Evolutionary conservation across 2,329 filamentous ascomycete genomes (phyloP).

Genomic region (Phoma herbarum): DNA sequence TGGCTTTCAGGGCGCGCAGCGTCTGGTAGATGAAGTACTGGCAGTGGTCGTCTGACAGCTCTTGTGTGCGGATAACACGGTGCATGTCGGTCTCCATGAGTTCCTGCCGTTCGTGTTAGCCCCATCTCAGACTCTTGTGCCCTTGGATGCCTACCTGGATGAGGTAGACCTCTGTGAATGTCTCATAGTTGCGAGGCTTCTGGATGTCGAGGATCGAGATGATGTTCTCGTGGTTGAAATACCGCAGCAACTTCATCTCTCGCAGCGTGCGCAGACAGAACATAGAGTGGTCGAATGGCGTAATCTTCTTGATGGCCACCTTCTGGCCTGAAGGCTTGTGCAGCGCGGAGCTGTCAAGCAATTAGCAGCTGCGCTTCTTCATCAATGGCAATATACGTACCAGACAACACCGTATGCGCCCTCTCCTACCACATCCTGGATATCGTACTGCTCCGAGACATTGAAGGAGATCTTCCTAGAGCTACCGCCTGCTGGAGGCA

Average conservation of each 20-base stretch:
- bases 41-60: slow-evolving; percentile 98
- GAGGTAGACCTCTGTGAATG: slow-evolving; percentile 96
- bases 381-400: slow-evolving; percentile 63
- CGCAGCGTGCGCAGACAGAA: slow-evolving; percentile 95
- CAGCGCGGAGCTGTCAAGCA: slow-evolving; percentile 77
- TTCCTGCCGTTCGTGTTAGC: slow-evolving; percentile 66
- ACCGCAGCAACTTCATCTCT: slow-evolving; percentile 98
- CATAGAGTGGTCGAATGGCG: slow-evolving; percentile 98
- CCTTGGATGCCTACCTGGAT: slow-evolving; percentile 74
- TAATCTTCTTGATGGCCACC: slow-evolving; percentile 99
- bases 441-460: slow-evolving; percentile 99
- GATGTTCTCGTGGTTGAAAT: slow-evolving; percentile 99
- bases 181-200: slow-evolving; percentile 94
- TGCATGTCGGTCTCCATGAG: slow-evolving; percentile 99
- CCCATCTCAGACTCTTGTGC: neutral
- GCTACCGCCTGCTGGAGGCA: slow-evolving; percentile 57
- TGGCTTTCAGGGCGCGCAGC: slow-evolving; percentile 94
- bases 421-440: slow-evolving; percentile 98
- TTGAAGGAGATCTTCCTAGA: slow-evolving; percentile 99
- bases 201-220: slow-evolving; percentile 99
- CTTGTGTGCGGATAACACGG: slow-evolving; percentile 96
- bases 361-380: slow-evolving; percentile 29
- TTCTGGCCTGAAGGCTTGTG: slow-evolving; percentile 99
- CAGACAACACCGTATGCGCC: slow-evolving; percentile 98
- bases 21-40: slow-evolving; percentile 99